Evolutionary conservation across 2,329 filamentous ascomycete species (phyloP), one percentile per base, ranked within the genome.

Genomic region (Leptographium procerum): DNA sequence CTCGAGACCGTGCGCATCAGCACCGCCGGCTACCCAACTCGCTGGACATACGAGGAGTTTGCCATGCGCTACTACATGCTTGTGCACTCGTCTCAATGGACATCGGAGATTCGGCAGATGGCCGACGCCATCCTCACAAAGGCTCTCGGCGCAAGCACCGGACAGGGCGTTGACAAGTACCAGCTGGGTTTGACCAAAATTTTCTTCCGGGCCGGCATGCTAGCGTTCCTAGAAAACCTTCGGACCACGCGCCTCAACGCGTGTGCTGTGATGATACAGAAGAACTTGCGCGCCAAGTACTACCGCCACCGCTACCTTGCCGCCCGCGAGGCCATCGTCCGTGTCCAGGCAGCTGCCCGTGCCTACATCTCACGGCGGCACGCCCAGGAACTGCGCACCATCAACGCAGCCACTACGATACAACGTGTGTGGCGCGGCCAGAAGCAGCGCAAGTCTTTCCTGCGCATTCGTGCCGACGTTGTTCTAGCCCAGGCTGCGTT

Each of bases 31-130:
- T 99, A 99, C 69, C 94, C 94, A 19, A 97, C 94, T 52, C 82
- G 94, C 70, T 99, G 94, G 95, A 97, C 94, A 0, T 99, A 96
- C 69, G 94, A 99, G 69, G 94, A 99, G 70, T 99, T 99, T 72
- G 94, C 94, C 22, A 78, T 96, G 60, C 85, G 94, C 61, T 99
- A 99, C 76, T 99, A 99, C 77, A 96, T 99, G 90, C 79, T 99
- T 63, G 89, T 96, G 53, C 90, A 86, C 55, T 97, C 94, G 4
- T 79, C 80, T 22, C 82, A 89, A 66, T 97, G 94, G 92, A 96
- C 91, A 5, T 86, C 90, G 0, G 91, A 97, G 70, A 96, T 99
- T 65, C 84, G 90, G 56, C 80, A 91, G 60, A 96, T 99, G 88
- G 94, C 91, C 52, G 89, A 95, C 70, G 87, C 87, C 24, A 99